Evolutionary conservation across 1,284 basidiomycete genomes (phyloP).

Genomic region (Leccinum ponderosum): DNA sequence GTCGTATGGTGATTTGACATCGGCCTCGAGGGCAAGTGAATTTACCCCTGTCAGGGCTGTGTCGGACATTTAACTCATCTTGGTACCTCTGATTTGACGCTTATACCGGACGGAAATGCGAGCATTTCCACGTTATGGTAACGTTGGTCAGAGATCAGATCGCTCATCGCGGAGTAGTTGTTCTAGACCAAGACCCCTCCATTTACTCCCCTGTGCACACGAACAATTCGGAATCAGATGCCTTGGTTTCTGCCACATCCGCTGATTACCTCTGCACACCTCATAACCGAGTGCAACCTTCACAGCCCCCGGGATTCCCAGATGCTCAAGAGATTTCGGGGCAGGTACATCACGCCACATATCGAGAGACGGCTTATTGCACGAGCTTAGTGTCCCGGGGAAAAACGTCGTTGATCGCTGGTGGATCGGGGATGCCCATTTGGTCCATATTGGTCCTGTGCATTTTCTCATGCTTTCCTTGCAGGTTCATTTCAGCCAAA

Average conservation of each 20-base stretch:
- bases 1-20: conserved; percentile 7
- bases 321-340: conserved; percentile 6
- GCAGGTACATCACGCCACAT: conserved; percentile 12
- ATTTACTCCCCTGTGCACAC: neutral
- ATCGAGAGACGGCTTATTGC: conserved; percentile 14
- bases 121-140: conserved; percentile 1
- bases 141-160: neutral
- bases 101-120: neutral
- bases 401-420: conserved; percentile 1
- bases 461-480: conserved; percentile 18
- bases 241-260: conserved; percentile 1
- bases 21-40: conserved; percentile 6
- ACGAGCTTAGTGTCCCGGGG: conserved; percentile 8
- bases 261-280: conserved; percentile 1
- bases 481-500: conserved; percentile 7
- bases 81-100: neutral
- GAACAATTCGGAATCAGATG: conserved; percentile 1
- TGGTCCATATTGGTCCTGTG: conserved; percentile 12
- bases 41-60: conserved; percentile 11
- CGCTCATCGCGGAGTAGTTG: conserved; percentile 8
- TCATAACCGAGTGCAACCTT: neutral
- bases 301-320: conserved; percentile 10
- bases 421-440: conserved; percentile 11
- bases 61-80: conserved; percentile 5
- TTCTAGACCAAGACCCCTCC: conserved; percentile 6